A percentile compares a stretch with the other conserved stretches of the same genome.
These are phyloP conservation scores for Trichosporon sp. DNA, from an alignment of 1,284 basidiomycete genomes.

Conservation along the genomic window DNA sequence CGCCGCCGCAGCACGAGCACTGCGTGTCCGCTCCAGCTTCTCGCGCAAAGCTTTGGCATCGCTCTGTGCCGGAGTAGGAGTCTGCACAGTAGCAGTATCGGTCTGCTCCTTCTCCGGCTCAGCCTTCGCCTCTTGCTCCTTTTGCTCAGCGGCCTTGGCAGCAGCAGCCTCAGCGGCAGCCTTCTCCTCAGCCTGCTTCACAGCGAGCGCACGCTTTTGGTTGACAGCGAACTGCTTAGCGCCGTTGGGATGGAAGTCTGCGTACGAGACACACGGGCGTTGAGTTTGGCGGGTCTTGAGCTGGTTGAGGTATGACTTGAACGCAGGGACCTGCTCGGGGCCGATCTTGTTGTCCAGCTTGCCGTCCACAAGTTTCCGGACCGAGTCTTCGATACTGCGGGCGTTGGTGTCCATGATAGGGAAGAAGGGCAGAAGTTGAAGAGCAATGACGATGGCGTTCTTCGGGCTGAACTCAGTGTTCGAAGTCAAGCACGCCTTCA, in stretches of 20 bases:
- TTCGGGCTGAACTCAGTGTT: conserved; percentile 65
- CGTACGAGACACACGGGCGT: conserved; percentile 26
- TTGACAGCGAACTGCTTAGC: not conserved
- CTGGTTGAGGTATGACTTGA: conserved; percentile 31
- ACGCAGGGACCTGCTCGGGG: conserved; percentile 35
- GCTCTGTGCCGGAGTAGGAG: conserved; percentile 17
- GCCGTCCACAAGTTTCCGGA: conserved; percentile 64
- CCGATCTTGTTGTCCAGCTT: conserved; percentile 53
- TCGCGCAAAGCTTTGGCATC: conserved; percentile 28
- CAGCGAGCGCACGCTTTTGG: not conserved
- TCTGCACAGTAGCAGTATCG: conserved; percentile 12
- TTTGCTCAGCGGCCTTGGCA: conserved; percentile 9
- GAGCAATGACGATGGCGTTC: conserved; percentile 82
- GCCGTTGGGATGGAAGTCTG: conserved; percentile 26
- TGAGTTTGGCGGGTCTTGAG: conserved; percentile 28
- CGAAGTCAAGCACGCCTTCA: conserved; percentile 8
- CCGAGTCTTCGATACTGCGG: conserved; percentile 59
- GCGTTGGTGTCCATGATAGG: conserved; percentile 60
- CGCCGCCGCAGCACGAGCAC: conserved; percentile 9
- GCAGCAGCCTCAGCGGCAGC: conserved; percentile 9
- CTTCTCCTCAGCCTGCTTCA: conserved; percentile 10
- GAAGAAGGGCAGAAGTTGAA: conserved; percentile 81
- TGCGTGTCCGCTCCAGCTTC: conserved; percentile 27
- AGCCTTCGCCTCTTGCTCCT: not conserved
- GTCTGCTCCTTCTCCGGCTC: conserved; percentile 1